Base-by-base conservation (phyloP, 148 eudicot genomes). In the Persicaria tinctoria region DNA sequence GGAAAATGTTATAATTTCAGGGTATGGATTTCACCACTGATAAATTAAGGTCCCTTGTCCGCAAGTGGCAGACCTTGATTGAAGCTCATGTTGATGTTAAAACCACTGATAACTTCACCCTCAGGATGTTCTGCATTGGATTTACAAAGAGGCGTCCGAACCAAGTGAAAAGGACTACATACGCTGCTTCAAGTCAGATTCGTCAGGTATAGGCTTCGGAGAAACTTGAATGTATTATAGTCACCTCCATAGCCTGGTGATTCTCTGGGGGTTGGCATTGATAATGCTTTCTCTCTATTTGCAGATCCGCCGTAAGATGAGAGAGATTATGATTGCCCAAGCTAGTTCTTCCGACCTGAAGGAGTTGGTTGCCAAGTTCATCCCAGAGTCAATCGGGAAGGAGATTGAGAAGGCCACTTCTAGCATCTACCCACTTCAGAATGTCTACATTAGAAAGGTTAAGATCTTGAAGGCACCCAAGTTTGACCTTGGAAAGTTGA, bases 61-160 rank as follows among this genome's bases (percentile, higher is more conserved):
- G 86, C 70, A 89, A 91, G 75, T 87, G 96, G 96, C 89, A 91
- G 56, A 80, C 96, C 16, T 74, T 91, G 79, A 91, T 91, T 17
- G 93, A 91, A 82, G 91, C 96, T 16, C 96, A 91, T 79, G 93
- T 91, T 8, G 96, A 91, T 86, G 96, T 91, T 14, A 91, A 91
- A 74, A 91, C 96, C 12, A 91, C 96, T 0, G 91, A 91, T 72
- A 86, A 74, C 79, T 91, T 63, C 76, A 91, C 91, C 49, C 76
- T 91, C 8, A 79, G 93, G 66, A 76, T 91, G 91, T 91, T 91
- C 84, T 89, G 93, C 84, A 91, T 91, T 79, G 96, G 83, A 3
- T 91, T 91, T 77, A 91, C 96, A 17, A 91, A 91, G 83, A 89
- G 89, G 78, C 91, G 96, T 14, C 85, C 85, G 12, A 91, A 89